Conservation (phyloP, 2,329 filamentous ascomycete genomes). For the Nectriaceae sp. region DNA sequence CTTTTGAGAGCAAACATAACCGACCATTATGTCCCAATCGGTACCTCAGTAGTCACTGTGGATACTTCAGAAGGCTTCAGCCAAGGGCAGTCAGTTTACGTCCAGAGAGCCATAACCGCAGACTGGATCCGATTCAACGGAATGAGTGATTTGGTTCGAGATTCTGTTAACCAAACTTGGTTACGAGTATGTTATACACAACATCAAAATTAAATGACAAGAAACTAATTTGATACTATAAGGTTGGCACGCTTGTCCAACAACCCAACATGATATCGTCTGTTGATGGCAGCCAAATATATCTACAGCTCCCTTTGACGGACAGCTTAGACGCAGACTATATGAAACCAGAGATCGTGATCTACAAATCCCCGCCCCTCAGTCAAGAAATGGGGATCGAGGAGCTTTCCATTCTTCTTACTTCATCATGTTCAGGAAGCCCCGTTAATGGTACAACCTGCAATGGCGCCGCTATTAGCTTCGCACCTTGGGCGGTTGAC, state of each 20-base stretch:
- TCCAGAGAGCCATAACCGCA: slow-evolving; percentile 12
- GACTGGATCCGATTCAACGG: slow-evolving; percentile 19
- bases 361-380: slow-evolving; percentile 11
- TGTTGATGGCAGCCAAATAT: slow-evolving; percentile 18
- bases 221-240: neutral
- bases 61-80: neutral
- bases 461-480: slow-evolving; percentile 16
- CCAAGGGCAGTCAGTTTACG: slow-evolving; percentile 13
- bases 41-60: slow-evolving; percentile 9
- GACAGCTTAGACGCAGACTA: slow-evolving; percentile 16
- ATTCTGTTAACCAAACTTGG: slow-evolving; percentile 18
- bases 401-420: slow-evolving; percentile 11
- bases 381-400: slow-evolving; percentile 18
- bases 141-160: slow-evolving; percentile 15
- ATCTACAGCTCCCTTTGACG: slow-evolving; percentile 17
- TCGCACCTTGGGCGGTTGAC: slow-evolving; percentile 21
- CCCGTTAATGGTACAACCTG: neutral
- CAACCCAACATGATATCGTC: slow-evolving; percentile 14
- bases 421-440: slow-evolving; percentile 12
- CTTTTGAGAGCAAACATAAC: slow-evolving; percentile 13
- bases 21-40: slow-evolving; percentile 18
- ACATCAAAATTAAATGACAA: rapidly evolving
- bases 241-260: slow-evolving; percentile 13
- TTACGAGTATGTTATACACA: slow-evolving; percentile 6
- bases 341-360: slow-evolving; percentile 10